These are phyloP conservation scores for Metschnikowia arizonensis DNA, from an alignment of 805 yeast species.

Conservation along the genomic window DNA sequence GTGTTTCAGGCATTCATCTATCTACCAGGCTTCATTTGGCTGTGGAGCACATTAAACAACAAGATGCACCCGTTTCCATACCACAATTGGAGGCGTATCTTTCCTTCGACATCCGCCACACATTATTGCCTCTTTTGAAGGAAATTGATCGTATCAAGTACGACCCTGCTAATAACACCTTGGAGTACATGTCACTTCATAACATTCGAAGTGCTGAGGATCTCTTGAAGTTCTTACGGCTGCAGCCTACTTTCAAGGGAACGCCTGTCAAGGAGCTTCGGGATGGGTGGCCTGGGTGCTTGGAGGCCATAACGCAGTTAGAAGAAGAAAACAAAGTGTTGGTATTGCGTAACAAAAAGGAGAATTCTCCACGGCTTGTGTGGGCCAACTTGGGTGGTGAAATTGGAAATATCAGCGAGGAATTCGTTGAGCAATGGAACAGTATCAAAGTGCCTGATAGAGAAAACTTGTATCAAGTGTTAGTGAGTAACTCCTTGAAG, in stretches of 20 bases:
- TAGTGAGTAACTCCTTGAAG: conserved; percentile 81
- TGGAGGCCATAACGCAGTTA: conserved; percentile 69
- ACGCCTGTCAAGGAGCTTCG: conserved; percentile 72
- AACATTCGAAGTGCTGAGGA: conserved; percentile 81
- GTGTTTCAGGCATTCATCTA: conserved; percentile 54
- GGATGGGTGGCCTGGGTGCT: conserved; percentile 94
- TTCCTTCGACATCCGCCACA: conserved; percentile 54
- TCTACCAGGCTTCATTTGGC: conserved; percentile 89
- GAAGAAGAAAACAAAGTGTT: conserved; percentile 75
- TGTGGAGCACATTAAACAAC: conserved; percentile 77
- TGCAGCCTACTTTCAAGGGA: conserved; percentile 86
- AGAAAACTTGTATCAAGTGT: conserved; percentile 71
- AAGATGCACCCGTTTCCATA: conserved; percentile 67
- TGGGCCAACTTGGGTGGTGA: conserved; percentile 87
- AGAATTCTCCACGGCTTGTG: conserved; percentile 83
- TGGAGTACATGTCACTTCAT: conserved; percentile 85
- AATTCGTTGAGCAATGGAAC: conserved; percentile 80
- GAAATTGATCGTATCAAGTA: conserved; percentile 75
- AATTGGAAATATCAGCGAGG: conserved; percentile 67
- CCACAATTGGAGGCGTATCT: conserved; percentile 64
- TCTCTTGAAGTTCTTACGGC: conserved; percentile 64
- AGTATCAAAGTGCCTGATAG: conserved; percentile 74
- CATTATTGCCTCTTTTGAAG: conserved; percentile 65
- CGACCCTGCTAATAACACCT: conserved; percentile 56
- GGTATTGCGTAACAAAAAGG: conserved; percentile 88